Evolutionary conservation across 1,139 yeast species (phyloP).

Genomic region (Arxiozyma bovina): DNA sequence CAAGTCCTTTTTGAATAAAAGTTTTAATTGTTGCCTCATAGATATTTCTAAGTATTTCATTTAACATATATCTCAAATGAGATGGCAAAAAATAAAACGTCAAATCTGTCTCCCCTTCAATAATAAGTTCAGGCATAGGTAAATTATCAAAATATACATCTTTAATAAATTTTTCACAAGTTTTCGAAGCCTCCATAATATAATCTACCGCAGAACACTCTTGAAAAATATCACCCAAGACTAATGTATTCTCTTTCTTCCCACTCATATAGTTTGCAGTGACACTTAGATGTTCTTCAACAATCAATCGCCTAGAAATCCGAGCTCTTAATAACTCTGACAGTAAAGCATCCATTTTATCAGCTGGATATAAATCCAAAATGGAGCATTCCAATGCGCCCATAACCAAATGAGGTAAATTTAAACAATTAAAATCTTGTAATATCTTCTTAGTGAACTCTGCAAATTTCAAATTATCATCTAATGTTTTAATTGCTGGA

Average conservation of each 20-base stretch:
- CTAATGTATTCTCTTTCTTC: conserved; percentile 36
- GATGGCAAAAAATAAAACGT: conserved; percentile 76
- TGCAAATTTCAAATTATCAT: conserved; percentile 70
- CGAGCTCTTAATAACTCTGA: conserved; percentile 73
- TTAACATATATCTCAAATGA: conserved; percentile 76
- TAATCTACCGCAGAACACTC: conserved; percentile 70
- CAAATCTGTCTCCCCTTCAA: conserved; percentile 56
- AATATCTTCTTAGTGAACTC: conserved; percentile 51
- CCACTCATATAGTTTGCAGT: conserved; percentile 50
- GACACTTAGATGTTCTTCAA: conserved; percentile 79
- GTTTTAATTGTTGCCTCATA: conserved; percentile 64
- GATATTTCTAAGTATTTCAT: conserved; percentile 79
- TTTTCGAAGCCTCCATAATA: conserved; percentile 34
- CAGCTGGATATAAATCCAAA: conserved; percentile 51
- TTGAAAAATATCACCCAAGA: conserved; percentile 79
- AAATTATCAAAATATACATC: conserved; percentile 44
- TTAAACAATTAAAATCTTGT: conserved; percentile 64
- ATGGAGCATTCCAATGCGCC: conserved; percentile 81
- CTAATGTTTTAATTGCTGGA: conserved; percentile 54
- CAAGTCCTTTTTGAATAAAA: conserved; percentile 32
- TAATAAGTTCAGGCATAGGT: conserved; percentile 62
- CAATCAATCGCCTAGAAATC: conserved; percentile 79
- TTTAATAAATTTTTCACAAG: conserved; percentile 44
- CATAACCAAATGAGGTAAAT: conserved; percentile 83
- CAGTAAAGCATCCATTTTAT: conserved; percentile 61